Percentiles rank a stretch among this genome's conserved stretches.
Evolutionary conservation across 2,329 filamentous ascomycete species (phyloP).

Genomic region (Cadophora sp.): DNA sequence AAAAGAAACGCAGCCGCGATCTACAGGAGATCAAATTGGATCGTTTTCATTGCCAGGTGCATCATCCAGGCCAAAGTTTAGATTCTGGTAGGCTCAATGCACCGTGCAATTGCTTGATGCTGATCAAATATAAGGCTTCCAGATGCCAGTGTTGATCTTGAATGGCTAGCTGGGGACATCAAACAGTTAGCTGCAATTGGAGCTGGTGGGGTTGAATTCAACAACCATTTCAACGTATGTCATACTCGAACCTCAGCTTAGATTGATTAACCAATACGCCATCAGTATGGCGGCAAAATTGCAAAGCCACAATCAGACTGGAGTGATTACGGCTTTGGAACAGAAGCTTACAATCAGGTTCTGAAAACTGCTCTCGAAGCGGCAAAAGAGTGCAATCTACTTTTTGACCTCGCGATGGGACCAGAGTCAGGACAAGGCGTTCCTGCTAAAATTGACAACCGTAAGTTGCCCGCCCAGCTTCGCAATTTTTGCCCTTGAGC

Average conservation of each 20-base stretch:
- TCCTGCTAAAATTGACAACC: no score
- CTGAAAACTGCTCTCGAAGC: constrained; percentile 12
- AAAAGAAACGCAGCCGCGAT: not conserved
- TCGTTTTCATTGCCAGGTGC: not conserved
- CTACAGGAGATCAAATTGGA: not conserved
- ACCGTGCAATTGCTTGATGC: not conserved
- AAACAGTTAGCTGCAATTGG: constrained; percentile 12
- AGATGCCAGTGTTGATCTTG: constrained; percentile 20
- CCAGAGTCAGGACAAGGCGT: not conserved
- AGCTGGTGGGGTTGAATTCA: constrained; percentile 28
- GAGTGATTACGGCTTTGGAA: constrained; percentile 52
- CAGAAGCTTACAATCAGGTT: constrained; percentile 36
- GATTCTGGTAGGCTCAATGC: constrained; percentile 6
- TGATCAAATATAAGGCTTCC: constrained; percentile 21
- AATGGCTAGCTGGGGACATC: constrained; percentile 18
- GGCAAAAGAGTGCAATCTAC: constrained; percentile 30
- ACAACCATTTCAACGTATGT: constrained; percentile 22
- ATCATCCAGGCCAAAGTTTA: constrained; percentile 3
- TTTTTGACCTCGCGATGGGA: constrained; percentile 4
- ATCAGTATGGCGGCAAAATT: not conserved
- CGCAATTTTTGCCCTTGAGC: not conserved
- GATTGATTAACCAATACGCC: not conserved
- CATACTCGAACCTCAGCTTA: not conserved
- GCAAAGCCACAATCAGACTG: constrained; percentile 37
- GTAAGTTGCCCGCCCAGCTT: not conserved